These are phyloP conservation scores for Cymbopogon citratus DNA, from an alignment of 176 grass and related monocot genomes.

Conservation along the genomic window DNA sequence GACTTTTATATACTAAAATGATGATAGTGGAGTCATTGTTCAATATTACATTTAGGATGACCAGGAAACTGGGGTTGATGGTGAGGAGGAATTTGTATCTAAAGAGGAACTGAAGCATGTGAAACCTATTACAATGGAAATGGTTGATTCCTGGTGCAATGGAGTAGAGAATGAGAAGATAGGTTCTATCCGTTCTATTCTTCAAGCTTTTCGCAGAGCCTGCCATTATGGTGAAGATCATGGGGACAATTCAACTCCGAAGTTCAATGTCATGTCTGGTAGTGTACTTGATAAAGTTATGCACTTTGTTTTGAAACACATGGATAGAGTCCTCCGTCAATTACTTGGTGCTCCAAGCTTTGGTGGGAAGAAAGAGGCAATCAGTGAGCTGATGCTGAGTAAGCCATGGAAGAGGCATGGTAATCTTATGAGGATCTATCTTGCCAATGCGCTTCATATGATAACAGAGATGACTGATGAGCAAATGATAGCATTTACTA, in stretches of 20 bases:
- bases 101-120: constrained; percentile 39
- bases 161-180: constrained; percentile 52
- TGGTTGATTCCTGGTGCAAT: constrained; percentile 80
- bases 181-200: constrained; percentile 60
- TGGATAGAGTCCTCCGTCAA: constrained; percentile 71
- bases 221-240: constrained; percentile 87
- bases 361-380: constrained; percentile 78
- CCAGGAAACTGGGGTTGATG: constrained; percentile 19
- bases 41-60: constrained; percentile 48
- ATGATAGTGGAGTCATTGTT: not conserved
- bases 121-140: constrained; percentile 80
- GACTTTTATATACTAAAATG: not conserved
- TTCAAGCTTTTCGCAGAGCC: constrained; percentile 71
- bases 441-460: constrained; percentile 84
- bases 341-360: constrained; percentile 62
- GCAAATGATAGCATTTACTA: constrained; percentile 86
- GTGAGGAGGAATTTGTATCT: constrained; percentile 32
- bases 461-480: constrained; percentile 94
- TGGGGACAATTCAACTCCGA: constrained; percentile 54
- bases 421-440: constrained; percentile 82
- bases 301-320: constrained; percentile 84
- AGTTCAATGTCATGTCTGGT: constrained; percentile 79
- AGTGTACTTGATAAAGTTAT: constrained; percentile 89
- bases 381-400: constrained; percentile 58
- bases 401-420: constrained; percentile 71